These are phyloP conservation scores for Grosmannia clavigera DNA, from an alignment of 2,329 filamentous ascomycete species.

Conservation along the genomic window DNA sequence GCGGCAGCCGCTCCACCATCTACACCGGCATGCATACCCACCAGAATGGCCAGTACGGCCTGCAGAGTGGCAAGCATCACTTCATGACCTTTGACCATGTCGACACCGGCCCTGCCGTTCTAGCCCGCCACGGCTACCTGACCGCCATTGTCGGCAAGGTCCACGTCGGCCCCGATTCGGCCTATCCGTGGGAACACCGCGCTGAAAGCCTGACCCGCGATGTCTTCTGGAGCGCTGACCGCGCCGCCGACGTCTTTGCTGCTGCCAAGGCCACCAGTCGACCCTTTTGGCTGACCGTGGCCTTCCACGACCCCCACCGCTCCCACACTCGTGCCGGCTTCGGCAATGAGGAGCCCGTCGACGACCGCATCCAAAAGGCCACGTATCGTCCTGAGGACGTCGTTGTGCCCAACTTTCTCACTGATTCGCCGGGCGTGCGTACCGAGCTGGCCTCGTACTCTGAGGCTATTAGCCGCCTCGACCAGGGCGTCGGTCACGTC, in stretches of 20 bases:
- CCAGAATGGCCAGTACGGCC: slow-evolving; percentile 34
- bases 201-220: slow-evolving; percentile 30
- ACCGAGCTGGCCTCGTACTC: slow-evolving; percentile 31
- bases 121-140: slow-evolving; percentile 26
- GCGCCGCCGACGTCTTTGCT: slow-evolving; percentile 25
- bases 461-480: slow-evolving; percentile 26
- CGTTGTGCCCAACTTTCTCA: slow-evolving; percentile 27
- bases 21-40: slow-evolving; percentile 38
- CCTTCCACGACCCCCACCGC: slow-evolving; percentile 33
- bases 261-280: slow-evolving; percentile 16
- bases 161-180: slow-evolving; percentile 28
- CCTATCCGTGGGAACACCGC: slow-evolving; percentile 30
- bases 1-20: slow-evolving; percentile 31
- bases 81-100: slow-evolving; percentile 32
- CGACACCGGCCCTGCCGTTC: slow-evolving; percentile 25
- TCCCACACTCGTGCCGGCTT: slow-evolving; percentile 28
- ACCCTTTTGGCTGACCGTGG: slow-evolving; percentile 33
- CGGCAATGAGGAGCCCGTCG: slow-evolving; percentile 26
- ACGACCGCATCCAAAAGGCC: slow-evolving; percentile 13
- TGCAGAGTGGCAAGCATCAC: slow-evolving; percentile 23
- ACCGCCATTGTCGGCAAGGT: slow-evolving; percentile 37
- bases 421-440: slow-evolving; percentile 26
- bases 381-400: slow-evolving; percentile 20
- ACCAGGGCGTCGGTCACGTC: slow-evolving; percentile 28
- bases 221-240: slow-evolving; percentile 26